Base-by-base conservation (phyloP, 371 early-diverging fungal genomes). In the Circinella umbellata region DNA sequence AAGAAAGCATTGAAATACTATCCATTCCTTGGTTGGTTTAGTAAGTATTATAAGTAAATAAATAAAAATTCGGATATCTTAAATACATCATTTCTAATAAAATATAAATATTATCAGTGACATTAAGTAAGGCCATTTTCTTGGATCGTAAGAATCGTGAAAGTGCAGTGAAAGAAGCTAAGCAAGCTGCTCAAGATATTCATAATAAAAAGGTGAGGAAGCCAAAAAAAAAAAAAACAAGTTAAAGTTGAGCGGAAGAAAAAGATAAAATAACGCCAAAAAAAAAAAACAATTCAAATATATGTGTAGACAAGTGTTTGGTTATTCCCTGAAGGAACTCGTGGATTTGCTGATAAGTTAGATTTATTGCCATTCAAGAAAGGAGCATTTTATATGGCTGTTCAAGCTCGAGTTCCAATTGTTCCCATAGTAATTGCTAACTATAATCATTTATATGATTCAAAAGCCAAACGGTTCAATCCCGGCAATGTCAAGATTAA, bases 311-410 rank as follows among this genome's bases (percentile, higher is more conserved):
- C 86, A 46, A 90, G 91, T 51, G 92, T 97, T 46, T 95, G 90
- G 87, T 86, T 97, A 64, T 97, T 92, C 84, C 96, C 98, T 38
- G 98, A 98, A 81, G 98, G 98, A 61, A 98, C 98, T 10, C 92
- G 98, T 42, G 92, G 93, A 8, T 91, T 88, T 73, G 87, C 89
- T 47, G 77, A 84, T 36, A 89, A 88, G 63, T 86, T 94, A 27
- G 81, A 84, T 63, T 71, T 98, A 69, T 80, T 97, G 61, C 96
- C 95, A 0, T 98, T 98, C 84, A 98, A 98, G 77, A 94, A 94
- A 77, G 95, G 95, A 13, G 93, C 93, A 8, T 98, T 98, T 78
- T 90, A 95, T 73, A 88, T 98, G 74, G 98, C 98, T 14, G 89
- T 92, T 65, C 92, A 95, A 73, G 93, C 94, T 1, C 82, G 88